Evolutionary conservation across 2,329 filamentous ascomycete genomes (phyloP).

Genomic region (Cladosporium phlei): DNA sequence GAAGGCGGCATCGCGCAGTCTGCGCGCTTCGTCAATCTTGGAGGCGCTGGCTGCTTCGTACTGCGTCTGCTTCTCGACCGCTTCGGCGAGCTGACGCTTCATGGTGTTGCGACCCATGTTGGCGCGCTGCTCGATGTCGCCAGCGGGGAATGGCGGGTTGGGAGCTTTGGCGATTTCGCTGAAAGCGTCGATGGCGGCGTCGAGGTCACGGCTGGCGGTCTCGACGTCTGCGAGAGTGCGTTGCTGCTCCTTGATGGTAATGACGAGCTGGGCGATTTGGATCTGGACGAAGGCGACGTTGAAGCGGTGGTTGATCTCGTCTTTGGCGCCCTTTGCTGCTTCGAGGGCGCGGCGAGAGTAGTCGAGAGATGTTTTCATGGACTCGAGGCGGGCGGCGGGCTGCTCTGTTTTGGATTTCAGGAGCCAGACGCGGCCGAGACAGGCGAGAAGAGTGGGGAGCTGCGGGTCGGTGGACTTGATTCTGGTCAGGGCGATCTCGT

Average conservation of each 20-base stretch:
- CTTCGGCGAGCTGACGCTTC: constrained; percentile 82
- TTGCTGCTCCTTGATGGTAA: constrained; percentile 68
- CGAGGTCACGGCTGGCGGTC: constrained; percentile 72
- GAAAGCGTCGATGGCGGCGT: constrained; percentile 73
- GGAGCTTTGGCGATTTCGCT: constrained; percentile 54
- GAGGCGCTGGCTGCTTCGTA: constrained; percentile 92
- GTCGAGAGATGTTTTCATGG: constrained; percentile 60
- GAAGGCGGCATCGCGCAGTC: constrained; percentile 75
- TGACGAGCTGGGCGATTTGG: constrained; percentile 78
- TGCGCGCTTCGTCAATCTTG: constrained; percentile 75
- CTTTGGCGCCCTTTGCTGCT: constrained; percentile 56
- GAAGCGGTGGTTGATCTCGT: constrained; percentile 89
- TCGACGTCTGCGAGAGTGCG: constrained; percentile 76
- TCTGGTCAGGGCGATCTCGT: constrained; percentile 77
- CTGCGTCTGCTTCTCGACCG: constrained; percentile 76
- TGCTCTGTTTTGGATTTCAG: constrained; percentile 69
- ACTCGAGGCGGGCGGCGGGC: constrained; percentile 42
- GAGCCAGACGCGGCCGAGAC: constrained; percentile 82
- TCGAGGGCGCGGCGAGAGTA: constrained; percentile 67
- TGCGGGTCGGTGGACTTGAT: constrained; percentile 73
- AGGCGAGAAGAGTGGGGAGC: constrained; percentile 61
- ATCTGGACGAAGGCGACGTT: constrained; percentile 98
- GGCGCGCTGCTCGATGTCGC: constrained; percentile 88
- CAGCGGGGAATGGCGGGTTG: constrained; percentile 80
- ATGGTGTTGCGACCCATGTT: constrained; percentile 97